Conservation (phyloP, 1,284 basidiomycete genomes). For the Rhodotorula sp. region DNA sequence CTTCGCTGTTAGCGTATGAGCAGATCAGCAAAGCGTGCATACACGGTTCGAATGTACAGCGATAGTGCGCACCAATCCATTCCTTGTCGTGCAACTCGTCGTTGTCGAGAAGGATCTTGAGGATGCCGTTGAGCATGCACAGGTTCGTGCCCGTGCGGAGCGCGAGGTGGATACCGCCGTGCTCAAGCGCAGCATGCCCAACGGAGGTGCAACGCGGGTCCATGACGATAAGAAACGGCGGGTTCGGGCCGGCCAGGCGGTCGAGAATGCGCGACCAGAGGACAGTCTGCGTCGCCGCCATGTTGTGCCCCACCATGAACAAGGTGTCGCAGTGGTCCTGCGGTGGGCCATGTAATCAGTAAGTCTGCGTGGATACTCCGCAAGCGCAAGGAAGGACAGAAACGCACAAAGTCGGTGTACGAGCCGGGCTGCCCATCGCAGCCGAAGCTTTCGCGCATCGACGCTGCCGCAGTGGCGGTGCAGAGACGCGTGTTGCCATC, state of each 20-base stretch:
- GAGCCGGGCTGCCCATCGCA: conserved; percentile 19
- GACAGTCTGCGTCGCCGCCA: conserved; percentile 24
- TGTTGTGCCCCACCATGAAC: conserved; percentile 20
- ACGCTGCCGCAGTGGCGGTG: conserved; percentile 11
- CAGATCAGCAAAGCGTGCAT: neutral
- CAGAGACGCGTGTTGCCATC: conserved; percentile 24
- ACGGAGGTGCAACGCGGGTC: conserved; percentile 18
- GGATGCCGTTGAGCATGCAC: conserved; percentile 9
- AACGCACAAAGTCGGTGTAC: conserved; percentile 16
- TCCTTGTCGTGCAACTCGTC: conserved; percentile 15
- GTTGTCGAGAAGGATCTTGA: conserved; percentile 21
- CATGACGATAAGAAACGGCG: conserved; percentile 16
- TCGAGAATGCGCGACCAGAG: conserved; percentile 17
- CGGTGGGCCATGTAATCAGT: neutral
- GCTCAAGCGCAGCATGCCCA: conserved; percentile 16
- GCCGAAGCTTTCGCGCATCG: conserved; percentile 19
- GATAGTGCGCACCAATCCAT: neutral
- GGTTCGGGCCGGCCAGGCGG: conserved; percentile 22
- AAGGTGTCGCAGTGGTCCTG: conserved; percentile 22
- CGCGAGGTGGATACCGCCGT: conserved; percentile 15
- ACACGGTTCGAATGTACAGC: no score
- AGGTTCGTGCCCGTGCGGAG: conserved; percentile 12
- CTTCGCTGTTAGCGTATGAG: neutral
- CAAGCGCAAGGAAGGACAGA: no score
- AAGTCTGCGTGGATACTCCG: neutral